Conservation (phyloP, 495 filamentous ascomycete genomes). For the Cercophora samala region DNA sequence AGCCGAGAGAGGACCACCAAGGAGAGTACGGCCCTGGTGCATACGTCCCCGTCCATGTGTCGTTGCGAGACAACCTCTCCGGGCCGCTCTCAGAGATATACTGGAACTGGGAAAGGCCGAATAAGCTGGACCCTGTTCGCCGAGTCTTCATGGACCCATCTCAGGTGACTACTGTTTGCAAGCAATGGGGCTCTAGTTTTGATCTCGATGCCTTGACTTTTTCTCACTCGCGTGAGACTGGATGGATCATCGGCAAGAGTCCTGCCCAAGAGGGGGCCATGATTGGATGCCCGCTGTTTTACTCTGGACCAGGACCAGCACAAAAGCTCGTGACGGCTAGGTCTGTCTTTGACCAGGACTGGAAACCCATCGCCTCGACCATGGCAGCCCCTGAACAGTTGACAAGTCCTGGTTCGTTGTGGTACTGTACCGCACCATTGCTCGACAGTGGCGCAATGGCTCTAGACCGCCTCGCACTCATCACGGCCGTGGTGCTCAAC, state of each 20-base stretch:
- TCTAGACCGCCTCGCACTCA: not conserved
- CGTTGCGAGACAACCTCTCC: not conserved
- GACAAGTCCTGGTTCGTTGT: not conserved
- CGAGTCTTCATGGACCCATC: not conserved
- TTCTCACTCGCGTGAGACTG: not conserved
- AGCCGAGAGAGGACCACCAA: not conserved
- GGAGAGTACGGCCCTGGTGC: not conserved
- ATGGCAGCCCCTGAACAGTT: not conserved
- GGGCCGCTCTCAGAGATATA: not conserved
- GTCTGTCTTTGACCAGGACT: not conserved
- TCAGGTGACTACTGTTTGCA: not conserved
- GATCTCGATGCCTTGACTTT: not conserved
- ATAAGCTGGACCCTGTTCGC: not conserved
- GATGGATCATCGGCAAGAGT: not conserved
- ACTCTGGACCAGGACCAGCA: not conserved
- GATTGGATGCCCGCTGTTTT: not conserved
- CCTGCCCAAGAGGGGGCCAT: not conserved
- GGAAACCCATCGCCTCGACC: not conserved
- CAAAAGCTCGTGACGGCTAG: not conserved
- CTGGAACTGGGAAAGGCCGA: not conserved
- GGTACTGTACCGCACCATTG: not conserved
- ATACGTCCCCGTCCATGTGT: not conserved
- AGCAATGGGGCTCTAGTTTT: constrained; percentile 2
- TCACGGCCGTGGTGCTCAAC: not conserved
- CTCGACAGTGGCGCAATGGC: not conserved